Base-by-base conservation (phyloP, 352 stramenopile genomes). In the Bremia lactucae region DNA sequence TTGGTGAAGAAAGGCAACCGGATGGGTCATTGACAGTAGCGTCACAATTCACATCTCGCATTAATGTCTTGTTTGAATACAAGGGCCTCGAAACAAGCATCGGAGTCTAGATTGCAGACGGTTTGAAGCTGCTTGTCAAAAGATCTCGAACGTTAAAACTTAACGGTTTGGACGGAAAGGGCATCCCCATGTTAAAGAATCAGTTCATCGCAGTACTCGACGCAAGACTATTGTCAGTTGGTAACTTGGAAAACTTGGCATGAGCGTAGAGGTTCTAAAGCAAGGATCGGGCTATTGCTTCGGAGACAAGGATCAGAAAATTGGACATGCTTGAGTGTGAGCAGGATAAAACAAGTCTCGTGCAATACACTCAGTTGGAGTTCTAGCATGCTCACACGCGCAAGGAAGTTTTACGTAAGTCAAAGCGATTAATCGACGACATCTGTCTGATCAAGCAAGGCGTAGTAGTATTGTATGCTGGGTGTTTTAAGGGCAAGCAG, bases 81-180 rank as follows among this genome's bases (percentile, higher is more conserved):
- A 33, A 33, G 26, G 4, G 26, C 10, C 26, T 33, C 14, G 10
- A 33, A 33, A 13, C 26, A n/a, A 33, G 26, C 26, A n/a, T 33
- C 10, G 9, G 14, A 33, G 26, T 33, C 14, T n/a, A 5, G 26
- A 33, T 33, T 33, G 26, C 26, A 33, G 26, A 33, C 26, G 26
- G 4, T 3, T 15, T 15, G 26, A 14, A 33, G 26, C 14, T 33
- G 26, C 4, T 33, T 13, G 26, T 33, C 4, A 33, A 33, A 33
- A 13, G 26, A 33, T 8, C 26, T 13, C 3, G 26, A 8, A 33
- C 26, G 26, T 8, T 66, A 52, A 56, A n/a, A 33, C 26, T 33
- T 8, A 33, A 8, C 9, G 26, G 9, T 33, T 33, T 33, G 26
- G 26, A 33, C 26, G 10, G 9, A 33, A 33, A n/a, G 26, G 26